A percentile compares a stretch with the other conserved stretches of the same genome.
Evolutionary conservation across 352 stramenopile species (phyloP).

Genomic region (Globisporangium lucens): DNA sequence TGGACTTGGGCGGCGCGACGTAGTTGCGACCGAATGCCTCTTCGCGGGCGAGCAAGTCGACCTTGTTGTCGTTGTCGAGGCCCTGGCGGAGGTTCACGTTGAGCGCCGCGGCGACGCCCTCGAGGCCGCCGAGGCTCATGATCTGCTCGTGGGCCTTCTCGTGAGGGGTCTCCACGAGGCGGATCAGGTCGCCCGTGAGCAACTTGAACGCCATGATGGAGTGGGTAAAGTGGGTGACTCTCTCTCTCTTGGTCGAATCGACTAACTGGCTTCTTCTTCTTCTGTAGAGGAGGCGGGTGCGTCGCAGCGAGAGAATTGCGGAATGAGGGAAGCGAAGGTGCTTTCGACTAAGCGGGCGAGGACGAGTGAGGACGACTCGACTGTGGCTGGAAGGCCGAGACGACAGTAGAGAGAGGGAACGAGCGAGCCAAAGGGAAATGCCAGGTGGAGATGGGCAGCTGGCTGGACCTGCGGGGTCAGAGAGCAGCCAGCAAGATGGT

Average conservation of each 20-base stretch:
- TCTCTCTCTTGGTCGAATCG: background rate
- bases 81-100: conserved; percentile 43
- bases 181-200: conserved; percentile 56
- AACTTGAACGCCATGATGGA: conserved; percentile 37
- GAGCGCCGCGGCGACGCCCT: conserved; percentile 45
- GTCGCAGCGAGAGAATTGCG: conserved; percentile 12
- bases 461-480: background rate
- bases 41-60: conserved; percentile 38
- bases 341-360: conserved; percentile 24
- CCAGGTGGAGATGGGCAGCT: background rate
- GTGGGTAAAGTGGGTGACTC: background rate
- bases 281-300: conserved; percentile 2
- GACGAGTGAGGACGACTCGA: conserved; percentile 1
- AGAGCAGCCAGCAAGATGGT: background rate
- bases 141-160: conserved; percentile 50
- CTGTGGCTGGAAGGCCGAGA: background rate
- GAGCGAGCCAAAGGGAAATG: background rate
- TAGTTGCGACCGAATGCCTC: conserved; percentile 64
- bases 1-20: conserved; percentile 44
- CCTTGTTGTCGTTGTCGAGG: conserved; percentile 37
- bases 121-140: conserved; percentile 37
- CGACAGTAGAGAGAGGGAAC: background rate
- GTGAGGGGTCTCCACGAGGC: conserved; percentile 59
- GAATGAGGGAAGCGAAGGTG: conserved; percentile 13
- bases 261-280: background rate